phyloP scores from a whole-genome alignment of 2,329 filamentous ascomycete genomes.

The Truncatella angustata region DNA sequence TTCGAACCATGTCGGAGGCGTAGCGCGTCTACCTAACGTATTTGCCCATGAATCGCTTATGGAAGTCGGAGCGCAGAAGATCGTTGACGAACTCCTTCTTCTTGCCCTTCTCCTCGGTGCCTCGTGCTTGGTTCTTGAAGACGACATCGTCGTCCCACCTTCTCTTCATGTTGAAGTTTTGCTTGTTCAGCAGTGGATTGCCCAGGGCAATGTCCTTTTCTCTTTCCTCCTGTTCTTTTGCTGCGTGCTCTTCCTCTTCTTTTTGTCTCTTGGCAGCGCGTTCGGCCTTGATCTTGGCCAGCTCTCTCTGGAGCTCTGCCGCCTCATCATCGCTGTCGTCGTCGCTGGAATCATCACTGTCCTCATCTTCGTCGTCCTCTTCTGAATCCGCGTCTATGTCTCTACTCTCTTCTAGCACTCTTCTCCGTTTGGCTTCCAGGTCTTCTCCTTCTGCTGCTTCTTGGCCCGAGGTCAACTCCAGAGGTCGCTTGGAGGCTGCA shows the following conservation, averaged over 20 bases:
- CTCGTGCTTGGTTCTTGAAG: slow-evolving; percentile 97
- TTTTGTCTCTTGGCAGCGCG: slow-evolving; percentile 76
- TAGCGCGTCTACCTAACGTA: slow-evolving; percentile 50
- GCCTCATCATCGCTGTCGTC: slow-evolving; percentile 70
- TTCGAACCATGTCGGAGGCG: background rate
- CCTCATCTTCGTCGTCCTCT: slow-evolving; percentile 59
- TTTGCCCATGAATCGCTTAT: slow-evolving; percentile 90
- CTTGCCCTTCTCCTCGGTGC: slow-evolving; percentile 86
- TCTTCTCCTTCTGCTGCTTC: slow-evolving; percentile 71
- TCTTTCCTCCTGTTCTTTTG: slow-evolving; percentile 76
- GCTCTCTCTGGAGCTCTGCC: slow-evolving; percentile 84
- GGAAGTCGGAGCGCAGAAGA: slow-evolving; percentile 90
- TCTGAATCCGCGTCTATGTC: slow-evolving; percentile 82
- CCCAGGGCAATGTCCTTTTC: slow-evolving; percentile 88
- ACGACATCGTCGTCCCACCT: slow-evolving; percentile 97
- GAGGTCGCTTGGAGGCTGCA: slow-evolving; percentile 59
- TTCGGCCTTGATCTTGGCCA: slow-evolving; percentile 91
- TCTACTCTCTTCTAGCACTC: slow-evolving; percentile 82
- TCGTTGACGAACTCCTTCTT: slow-evolving; percentile 97
- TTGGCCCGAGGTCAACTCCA: slow-evolving; percentile 48
- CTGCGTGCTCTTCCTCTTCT: slow-evolving; percentile 79
- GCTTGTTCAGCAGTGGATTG: slow-evolving; percentile 86
- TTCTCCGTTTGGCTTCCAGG: slow-evolving; percentile 75
- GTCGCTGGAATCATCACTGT: slow-evolving; percentile 50
- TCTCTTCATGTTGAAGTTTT: slow-evolving; percentile 86